Evolutionary conservation across 225 moss, liverwort and hornwort genomes (phyloP).

Genomic region (Anthoceros angustus): DNA sequence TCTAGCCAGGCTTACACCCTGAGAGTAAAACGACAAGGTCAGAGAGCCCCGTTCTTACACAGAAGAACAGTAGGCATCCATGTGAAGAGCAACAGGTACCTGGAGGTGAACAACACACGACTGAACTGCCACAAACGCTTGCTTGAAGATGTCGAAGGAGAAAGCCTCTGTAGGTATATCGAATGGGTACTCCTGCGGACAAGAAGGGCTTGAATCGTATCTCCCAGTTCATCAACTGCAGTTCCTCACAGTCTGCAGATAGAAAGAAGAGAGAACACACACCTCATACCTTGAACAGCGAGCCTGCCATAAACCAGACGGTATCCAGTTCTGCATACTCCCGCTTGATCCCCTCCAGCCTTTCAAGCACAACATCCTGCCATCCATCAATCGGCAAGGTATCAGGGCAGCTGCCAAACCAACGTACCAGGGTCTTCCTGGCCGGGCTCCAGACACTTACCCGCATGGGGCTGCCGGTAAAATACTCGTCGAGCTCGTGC

Average conservation of each 20-base stretch:
- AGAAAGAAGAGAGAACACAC: neutral
- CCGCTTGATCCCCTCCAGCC: slow-evolving; percentile 87
- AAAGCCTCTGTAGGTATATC: slow-evolving; percentile 98
- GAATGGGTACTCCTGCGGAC: slow-evolving; percentile 89
- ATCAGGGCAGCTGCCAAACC: neutral
- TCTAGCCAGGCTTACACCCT: slow-evolving; percentile 95
- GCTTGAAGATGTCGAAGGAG: slow-evolving; percentile 97
- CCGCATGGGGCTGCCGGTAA: slow-evolving; percentile 91
- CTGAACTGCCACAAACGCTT: slow-evolving; percentile 98
- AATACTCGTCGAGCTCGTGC: slow-evolving; percentile 83
- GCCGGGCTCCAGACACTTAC: slow-evolving; percentile 14
- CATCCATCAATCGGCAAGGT: neutral
- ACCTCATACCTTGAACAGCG: slow-evolving; percentile 69
- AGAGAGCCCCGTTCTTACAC: neutral
- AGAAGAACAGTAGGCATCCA: neutral
- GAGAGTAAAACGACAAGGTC: slow-evolving; percentile 5
- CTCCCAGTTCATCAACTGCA: slow-evolving; percentile 4
- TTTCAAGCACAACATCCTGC: slow-evolving; percentile 83
- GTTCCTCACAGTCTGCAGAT: neutral
- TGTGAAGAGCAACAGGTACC: slow-evolving; percentile 20
- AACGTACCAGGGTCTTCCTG: neutral
- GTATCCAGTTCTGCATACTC: slow-evolving; percentile 97
- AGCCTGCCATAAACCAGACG: slow-evolving; percentile 99
- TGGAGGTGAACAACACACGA: slow-evolving; percentile 98
- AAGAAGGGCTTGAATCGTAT: slow-evolving; percentile 5